Evolutionary conservation across 352 stramenopile genomes (phyloP).

Genomic region (Pythium inflatum): DNA sequence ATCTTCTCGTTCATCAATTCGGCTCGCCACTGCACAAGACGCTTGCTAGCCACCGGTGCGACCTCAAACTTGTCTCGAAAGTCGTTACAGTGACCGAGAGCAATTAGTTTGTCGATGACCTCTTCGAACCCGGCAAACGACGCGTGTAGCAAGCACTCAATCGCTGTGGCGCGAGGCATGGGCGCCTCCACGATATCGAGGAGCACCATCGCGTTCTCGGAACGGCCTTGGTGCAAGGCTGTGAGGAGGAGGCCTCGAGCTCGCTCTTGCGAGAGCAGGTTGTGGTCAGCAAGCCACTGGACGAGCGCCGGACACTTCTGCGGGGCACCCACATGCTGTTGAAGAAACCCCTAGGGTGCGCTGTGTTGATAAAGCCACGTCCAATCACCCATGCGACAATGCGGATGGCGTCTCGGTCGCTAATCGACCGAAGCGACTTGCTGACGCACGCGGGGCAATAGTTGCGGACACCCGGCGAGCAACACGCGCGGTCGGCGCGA

Average conservation of each 20-base stretch:
- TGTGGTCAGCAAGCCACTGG: neutral
- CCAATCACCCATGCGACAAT: neutral
- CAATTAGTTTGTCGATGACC: neutral
- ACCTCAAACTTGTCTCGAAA: neutral
- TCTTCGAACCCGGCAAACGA: neutral
- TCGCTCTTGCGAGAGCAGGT: neutral
- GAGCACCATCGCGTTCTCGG: neutral
- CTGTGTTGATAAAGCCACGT: neutral
- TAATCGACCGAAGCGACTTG: neutral
- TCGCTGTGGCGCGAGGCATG: neutral
- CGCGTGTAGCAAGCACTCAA: neutral
- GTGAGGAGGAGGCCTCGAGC: neutral
- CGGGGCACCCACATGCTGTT: neutral
- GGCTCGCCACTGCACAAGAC: neutral
- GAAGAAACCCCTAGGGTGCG: neutral
- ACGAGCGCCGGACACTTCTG: neutral
- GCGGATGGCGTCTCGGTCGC: constrained; percentile 1
- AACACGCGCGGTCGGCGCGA: neutral
- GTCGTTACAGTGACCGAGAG: neutral
- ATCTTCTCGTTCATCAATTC: neutral
- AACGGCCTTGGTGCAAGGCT: neutral
- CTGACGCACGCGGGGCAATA: neutral
- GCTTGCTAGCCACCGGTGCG: neutral
- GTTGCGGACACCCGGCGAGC: neutral
- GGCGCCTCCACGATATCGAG: neutral